Conservation (phyloP, 2,329 filamentous ascomycete species). For the Neopestalotiopsis sp. region DNA sequence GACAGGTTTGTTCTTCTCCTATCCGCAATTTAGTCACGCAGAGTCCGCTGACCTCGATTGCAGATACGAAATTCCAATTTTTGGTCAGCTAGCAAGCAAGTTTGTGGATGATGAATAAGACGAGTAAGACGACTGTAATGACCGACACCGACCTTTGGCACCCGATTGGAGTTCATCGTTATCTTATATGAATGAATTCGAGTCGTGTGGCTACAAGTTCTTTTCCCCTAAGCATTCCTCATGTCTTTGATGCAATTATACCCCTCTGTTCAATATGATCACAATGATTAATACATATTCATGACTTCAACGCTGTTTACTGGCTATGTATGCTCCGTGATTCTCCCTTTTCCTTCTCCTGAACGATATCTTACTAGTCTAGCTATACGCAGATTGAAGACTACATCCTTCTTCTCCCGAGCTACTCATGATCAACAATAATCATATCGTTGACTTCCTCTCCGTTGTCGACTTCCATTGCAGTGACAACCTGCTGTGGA, state of each 20-base stretch:
- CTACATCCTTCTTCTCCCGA: too few relatives aligned
- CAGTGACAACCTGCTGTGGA: background rate
- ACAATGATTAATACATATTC: background rate
- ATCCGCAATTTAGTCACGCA: background rate
- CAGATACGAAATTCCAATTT: slow-evolving; percentile 17
- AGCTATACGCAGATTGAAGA: too few relatives aligned
- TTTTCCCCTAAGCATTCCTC: background rate
- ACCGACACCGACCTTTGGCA: background rate
- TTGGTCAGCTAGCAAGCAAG: slow-evolving; percentile 21
- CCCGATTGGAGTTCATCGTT: background rate
- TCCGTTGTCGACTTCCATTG: background rate
- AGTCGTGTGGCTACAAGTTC: background rate
- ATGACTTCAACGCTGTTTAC: background rate
- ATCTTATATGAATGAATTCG: background rate
- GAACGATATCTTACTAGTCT: too few relatives aligned
- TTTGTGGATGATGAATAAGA: slow-evolving; percentile 20
- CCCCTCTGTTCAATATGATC: background rate
- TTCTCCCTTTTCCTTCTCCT: too few relatives aligned
- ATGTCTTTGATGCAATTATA: slow-evolving; percentile 12
- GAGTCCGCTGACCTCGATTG: background rate
- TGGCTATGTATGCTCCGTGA: too few relatives aligned
- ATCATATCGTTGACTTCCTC: background rate
- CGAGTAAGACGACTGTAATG: background rate
- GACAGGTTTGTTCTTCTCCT: slow-evolving; percentile 54
- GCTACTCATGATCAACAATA: too few relatives aligned